Conservation (phyloP, 257 asterid genomes). For the Plantago ovata region DNA sequence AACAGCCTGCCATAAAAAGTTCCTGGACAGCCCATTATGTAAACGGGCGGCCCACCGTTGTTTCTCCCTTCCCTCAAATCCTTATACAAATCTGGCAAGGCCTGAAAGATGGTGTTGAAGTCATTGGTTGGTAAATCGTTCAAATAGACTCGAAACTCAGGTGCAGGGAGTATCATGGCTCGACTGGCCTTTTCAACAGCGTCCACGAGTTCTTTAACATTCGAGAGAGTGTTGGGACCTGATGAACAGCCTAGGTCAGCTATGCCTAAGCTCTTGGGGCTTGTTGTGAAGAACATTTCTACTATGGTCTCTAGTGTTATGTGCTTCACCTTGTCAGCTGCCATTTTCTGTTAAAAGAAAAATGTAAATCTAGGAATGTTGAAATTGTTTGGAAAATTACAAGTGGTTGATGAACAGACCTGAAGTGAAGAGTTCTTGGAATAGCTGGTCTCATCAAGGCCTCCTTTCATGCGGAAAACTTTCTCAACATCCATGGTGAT, state of each 20-base stretch:
- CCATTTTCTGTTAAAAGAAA: slow-evolving; percentile 48
- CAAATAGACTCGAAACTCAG: slow-evolving; percentile 64
- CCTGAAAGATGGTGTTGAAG: slow-evolving; percentile 75
- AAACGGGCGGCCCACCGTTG: slow-evolving; percentile 32
- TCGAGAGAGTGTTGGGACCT: slow-evolving; percentile 74
- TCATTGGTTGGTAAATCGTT: slow-evolving; percentile 86
- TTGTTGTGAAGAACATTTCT: slow-evolving; percentile 30
- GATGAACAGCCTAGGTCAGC: slow-evolving; percentile 96
- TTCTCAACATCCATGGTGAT: slow-evolving; percentile 64
- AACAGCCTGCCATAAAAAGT: slow-evolving; percentile 84
- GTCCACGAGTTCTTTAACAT: slow-evolving; percentile 47
- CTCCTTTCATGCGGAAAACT: slow-evolving; percentile 90
- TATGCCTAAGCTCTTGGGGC: slow-evolving; percentile 69
- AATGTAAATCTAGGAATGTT: not conserved
- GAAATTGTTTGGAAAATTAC: not conserved
- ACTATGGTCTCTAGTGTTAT: slow-evolving; percentile 48
- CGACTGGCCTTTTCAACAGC: slow-evolving; percentile 32
- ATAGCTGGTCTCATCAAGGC: slow-evolving; percentile 63
- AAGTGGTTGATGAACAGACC: slow-evolving; percentile 36
- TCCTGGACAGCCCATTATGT: slow-evolving; percentile 78
- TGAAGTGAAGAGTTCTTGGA: slow-evolving; percentile 69
- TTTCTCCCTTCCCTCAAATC: slow-evolving; percentile 34
- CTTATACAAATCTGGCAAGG: slow-evolving; percentile 58
- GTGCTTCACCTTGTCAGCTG: slow-evolving; percentile 69
- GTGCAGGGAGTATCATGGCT: slow-evolving; percentile 20